Conservation (phyloP, 768 basidiomycete genomes). For the Pleurotus eryngii region DNA sequence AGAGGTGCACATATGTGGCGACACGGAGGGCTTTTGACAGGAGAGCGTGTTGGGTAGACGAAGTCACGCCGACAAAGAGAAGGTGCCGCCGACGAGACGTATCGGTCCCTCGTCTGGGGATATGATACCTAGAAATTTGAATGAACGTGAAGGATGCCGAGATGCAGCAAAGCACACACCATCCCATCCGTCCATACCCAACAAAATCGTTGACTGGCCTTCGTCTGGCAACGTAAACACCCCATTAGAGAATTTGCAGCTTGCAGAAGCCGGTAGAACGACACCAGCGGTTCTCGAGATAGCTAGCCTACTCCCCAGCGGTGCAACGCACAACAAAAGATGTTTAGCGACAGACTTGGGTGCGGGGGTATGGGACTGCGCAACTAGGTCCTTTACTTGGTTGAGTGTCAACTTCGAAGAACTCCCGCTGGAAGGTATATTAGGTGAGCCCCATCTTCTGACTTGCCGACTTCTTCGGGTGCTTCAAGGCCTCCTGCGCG, state of each 20-base stretch:
- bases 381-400: conserved; percentile 4
- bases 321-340: conserved; percentile 49
- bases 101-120: conserved; percentile 18
- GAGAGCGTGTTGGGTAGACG: conserved; percentile 36
- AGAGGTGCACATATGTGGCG: conserved; percentile 50
- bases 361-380: conserved; percentile 17
- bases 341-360: conserved; percentile 32
- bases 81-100: conserved; percentile 59
- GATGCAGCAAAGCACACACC: conserved; percentile 27
- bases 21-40: conserved; percentile 50
- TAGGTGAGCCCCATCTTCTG: background rate
- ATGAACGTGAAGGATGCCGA: too few species aligned
- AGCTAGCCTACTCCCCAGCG: conserved; percentile 27
- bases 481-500: conserved; percentile 10
- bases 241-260: conserved; percentile 43
- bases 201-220: conserved; percentile 32
- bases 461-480: background rate
- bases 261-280: conserved; percentile 32
- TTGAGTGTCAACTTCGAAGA: background rate
- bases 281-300: conserved; percentile 35
- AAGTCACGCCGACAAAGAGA: conserved; percentile 46
- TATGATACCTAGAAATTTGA: background rate
- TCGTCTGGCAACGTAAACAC: conserved; percentile 36
- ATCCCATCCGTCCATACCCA: conserved; percentile 50
- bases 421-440: background rate